Evolutionary conservation across 257 asterid genomes (phyloP).

Genomic region (Voacanga thouarsii): DNA sequence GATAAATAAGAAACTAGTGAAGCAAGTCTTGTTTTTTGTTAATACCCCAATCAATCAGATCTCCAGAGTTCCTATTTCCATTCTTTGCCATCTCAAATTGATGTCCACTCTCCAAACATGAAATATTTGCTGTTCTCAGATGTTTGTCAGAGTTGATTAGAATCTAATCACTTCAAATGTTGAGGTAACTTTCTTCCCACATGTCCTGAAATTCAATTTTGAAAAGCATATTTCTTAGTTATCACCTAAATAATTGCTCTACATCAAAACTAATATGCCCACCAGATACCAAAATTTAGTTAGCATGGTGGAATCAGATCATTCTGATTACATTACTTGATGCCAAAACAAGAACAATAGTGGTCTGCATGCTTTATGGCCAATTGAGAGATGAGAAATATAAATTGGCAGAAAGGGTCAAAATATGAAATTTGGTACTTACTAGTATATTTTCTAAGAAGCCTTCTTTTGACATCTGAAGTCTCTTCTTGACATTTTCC

Average conservation of each 20-base stretch:
- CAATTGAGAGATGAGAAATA: neutral
- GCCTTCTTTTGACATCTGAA: constrained; percentile 43
- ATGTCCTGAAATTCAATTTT: neutral
- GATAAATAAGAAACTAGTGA: neutral
- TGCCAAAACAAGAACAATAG: neutral
- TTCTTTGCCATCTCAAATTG: neutral
- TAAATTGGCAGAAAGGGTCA: neutral
- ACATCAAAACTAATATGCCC: neutral
- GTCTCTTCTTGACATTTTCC: constrained; percentile 60
- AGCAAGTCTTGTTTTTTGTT: neutral
- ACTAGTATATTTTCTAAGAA: constrained; percentile 51
- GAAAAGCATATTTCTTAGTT: neutral
- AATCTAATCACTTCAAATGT: neutral
- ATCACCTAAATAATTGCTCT: neutral
- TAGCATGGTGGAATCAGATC: neutral
- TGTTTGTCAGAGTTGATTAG: neutral
- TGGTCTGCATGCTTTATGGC: neutral
- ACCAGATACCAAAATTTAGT: neutral
- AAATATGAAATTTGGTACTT: constrained; percentile 23
- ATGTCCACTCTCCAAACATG: neutral
- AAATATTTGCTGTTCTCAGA: neutral
- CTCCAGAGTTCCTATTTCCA: neutral
- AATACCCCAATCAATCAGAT: neutral
- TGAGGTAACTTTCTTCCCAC: neutral
- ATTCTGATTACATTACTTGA: neutral